Percentiles rank a stretch among this genome's conserved stretches.
Evolutionary conservation across 2,329 filamentous ascomycete species (phyloP).

Genomic region (Penicillium sp.): DNA sequence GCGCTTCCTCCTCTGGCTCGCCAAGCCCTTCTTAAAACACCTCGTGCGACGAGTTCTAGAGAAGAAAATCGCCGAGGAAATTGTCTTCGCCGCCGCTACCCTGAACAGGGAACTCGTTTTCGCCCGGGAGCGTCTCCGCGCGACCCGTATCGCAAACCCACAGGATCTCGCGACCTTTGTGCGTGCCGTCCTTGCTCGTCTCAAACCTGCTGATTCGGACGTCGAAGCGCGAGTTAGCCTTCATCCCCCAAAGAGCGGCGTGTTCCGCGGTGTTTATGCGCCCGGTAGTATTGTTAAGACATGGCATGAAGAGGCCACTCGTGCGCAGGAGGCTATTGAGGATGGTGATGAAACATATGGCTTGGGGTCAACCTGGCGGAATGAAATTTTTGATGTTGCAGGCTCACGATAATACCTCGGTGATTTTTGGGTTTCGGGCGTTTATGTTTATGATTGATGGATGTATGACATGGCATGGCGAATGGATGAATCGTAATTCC

Average conservation of each 20-base stretch:
- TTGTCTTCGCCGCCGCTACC: constrained; percentile 70
- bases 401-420: constrained; percentile 7
- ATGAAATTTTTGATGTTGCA: constrained; percentile 72
- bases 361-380: constrained; percentile 67
- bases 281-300: constrained; percentile 86
- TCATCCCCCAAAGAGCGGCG: constrained; percentile 60
- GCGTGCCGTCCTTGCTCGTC: constrained; percentile 76
- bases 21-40: constrained; percentile 82
- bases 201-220: constrained; percentile 77
- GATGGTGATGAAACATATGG: constrained; percentile 67
- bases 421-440: background rate
- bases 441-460: constrained; percentile 1
- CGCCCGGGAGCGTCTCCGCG: constrained; percentile 82
- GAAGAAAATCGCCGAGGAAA: constrained; percentile 72
- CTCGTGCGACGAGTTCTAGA: constrained; percentile 80
- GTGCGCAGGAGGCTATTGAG: constrained; percentile 73
- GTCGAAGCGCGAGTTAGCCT: constrained; percentile 75
- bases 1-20: constrained; percentile 76
- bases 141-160: constrained; percentile 80
- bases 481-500: background rate
- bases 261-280: constrained; percentile 85
- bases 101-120: constrained; percentile 86
- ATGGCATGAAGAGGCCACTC: constrained; percentile 80
- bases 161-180: constrained; percentile 81
- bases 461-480: background rate